A percentile compares a stretch with the other conserved stretches of the same genome.
These are phyloP conservation scores for Glonium stellatum DNA, from an alignment of 495 filamentous ascomycete genomes.

Conservation along the genomic window DNA sequence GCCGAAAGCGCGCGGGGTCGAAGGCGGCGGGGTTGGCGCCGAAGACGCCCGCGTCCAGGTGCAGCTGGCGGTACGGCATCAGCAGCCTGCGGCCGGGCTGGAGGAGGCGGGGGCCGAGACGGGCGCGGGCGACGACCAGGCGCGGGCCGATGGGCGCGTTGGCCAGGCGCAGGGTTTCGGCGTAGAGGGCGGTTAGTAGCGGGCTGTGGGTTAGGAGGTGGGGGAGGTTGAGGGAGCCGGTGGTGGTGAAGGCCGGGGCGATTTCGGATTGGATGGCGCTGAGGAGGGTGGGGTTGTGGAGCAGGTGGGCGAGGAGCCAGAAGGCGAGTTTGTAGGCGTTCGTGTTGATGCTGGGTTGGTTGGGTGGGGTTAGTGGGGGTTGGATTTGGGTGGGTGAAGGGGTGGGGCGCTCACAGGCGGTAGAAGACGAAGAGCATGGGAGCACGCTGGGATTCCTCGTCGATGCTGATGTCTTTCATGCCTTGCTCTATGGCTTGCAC, in stretches of 20 bases:
- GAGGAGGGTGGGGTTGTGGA: constrained; percentile 14
- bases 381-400: background rate
- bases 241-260: background rate
- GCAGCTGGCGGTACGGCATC: constrained; percentile 13
- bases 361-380: background rate
- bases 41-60: constrained; percentile 7
- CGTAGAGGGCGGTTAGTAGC: constrained; percentile 7
- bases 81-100: constrained; percentile 8
- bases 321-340: constrained; percentile 33
- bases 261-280: no score
- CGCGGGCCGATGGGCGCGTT: background rate
- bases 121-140: background rate
- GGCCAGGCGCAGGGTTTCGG: constrained; percentile 13
- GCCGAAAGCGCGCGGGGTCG: no score
- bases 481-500: no score
- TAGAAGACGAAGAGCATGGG: no score
- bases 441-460: no score
- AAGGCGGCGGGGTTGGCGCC: no score
- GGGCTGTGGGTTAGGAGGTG: constrained; percentile 25
- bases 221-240: background rate
- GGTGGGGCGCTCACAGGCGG: no score
- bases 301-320: constrained; percentile 30
- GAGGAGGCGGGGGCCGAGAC: constrained; percentile 8
- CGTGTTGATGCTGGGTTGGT: constrained; percentile 19
- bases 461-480: no score